These are phyloP conservation scores for Russula abietina DNA, from an alignment of 768 basidiomycete genomes.

Conservation along the genomic window DNA sequence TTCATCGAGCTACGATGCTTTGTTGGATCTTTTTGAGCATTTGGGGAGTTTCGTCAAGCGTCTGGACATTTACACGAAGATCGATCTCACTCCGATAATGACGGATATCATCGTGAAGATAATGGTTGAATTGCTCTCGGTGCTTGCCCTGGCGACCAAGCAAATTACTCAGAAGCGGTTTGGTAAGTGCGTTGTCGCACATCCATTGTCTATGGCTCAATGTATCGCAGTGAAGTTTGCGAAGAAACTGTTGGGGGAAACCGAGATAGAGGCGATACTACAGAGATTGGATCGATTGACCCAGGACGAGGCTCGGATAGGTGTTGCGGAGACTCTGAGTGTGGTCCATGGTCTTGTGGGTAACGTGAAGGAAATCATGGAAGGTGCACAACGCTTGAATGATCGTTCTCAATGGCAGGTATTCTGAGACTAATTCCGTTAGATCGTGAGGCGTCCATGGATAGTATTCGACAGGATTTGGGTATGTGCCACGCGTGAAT, in stretches of 20 bases:
- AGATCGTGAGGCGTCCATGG: background rate
- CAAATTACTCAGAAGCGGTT: background rate
- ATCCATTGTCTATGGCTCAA: background rate
- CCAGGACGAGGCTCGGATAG: background rate
- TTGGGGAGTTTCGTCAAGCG: background rate
- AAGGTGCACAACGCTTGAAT: background rate
- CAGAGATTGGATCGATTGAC: background rate
- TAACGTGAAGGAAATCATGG: background rate
- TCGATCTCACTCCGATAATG: background rate
- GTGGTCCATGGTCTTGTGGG: background rate
- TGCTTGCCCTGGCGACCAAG: background rate
- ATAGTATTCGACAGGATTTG: background rate
- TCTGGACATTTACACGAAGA: background rate
- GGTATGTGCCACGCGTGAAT: background rate
- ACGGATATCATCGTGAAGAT: background rate
- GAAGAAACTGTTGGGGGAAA: background rate
- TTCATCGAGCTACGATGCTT: background rate
- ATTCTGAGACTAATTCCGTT: background rate
- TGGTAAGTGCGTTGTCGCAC: background rate
- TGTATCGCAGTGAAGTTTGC: background rate
- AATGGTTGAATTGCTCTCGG: background rate
- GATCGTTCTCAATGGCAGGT: too few relatives aligned
- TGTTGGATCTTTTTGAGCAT: background rate
- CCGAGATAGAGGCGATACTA: background rate
- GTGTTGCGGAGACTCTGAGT: background rate